Conservation (phyloP, 2,329 filamentous ascomycete genomes). For the Myriosclerotinia curreyana region DNA sequence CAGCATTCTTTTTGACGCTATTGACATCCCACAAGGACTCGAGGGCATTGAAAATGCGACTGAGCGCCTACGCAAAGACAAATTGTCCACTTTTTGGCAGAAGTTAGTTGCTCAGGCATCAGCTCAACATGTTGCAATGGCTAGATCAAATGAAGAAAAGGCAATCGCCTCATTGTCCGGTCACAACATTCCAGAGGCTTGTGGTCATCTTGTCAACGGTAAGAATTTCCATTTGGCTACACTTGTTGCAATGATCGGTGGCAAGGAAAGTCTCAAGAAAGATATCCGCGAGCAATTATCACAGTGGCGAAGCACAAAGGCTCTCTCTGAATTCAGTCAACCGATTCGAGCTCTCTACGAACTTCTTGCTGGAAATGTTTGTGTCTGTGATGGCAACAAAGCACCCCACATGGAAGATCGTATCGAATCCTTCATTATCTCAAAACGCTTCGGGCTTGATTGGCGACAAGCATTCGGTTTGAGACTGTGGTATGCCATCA, state of each 20-base stretch:
- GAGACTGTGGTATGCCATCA: slow-evolving; percentile 82
- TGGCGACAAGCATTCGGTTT: slow-evolving; percentile 94
- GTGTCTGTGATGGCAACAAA: slow-evolving; percentile 74
- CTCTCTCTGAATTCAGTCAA: slow-evolving; percentile 83
- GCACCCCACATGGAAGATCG: slow-evolving; percentile 70
- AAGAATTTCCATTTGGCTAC: slow-evolving; percentile 83
- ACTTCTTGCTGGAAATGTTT: slow-evolving; percentile 82
- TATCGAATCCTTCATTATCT: slow-evolving; percentile 74
- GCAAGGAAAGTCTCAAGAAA: slow-evolving; percentile 63
- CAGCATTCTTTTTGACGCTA: slow-evolving; percentile 80
- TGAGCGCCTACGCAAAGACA: slow-evolving; percentile 53
- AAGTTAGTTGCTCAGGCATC: slow-evolving; percentile 61
- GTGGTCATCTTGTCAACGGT: slow-evolving; percentile 70
- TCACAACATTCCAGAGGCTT: slow-evolving; percentile 78
- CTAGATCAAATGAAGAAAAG: slow-evolving; percentile 71
- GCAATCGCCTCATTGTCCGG: slow-evolving; percentile 77
- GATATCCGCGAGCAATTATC: slow-evolving; percentile 78
- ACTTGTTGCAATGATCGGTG: slow-evolving; percentile 77
- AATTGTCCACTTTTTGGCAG: slow-evolving; percentile 65
- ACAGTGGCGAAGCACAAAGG: slow-evolving; percentile 78
- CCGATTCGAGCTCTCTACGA: slow-evolving; percentile 85
- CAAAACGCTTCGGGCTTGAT: slow-evolving; percentile 78
- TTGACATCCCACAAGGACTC: slow-evolving; percentile 47
- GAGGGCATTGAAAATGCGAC: slow-evolving; percentile 40
- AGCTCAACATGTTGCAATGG: slow-evolving; percentile 53